phyloP scores from a whole-genome alignment of 148 eudicot species.

The Rhododendron mucronatum region DNA sequence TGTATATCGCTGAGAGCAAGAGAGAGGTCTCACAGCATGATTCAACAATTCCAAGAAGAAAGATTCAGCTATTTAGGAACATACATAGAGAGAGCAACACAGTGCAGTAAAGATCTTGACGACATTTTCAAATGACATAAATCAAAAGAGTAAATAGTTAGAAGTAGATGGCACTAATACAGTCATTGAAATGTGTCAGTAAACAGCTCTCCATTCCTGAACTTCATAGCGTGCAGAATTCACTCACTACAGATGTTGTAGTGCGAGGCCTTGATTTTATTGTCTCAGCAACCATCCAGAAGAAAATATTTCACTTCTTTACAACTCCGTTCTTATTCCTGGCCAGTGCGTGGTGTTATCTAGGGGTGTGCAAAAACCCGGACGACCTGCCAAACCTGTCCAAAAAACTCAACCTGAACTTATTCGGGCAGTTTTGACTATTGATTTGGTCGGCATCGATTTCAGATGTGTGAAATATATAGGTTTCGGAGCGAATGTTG shows the following conservation, averaged over 20 bases:
- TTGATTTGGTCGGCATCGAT: too few relatives aligned
- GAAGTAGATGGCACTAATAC: background rate
- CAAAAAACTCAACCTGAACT: too few relatives aligned
- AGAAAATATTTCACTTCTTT: background rate
- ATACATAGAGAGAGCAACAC: background rate
- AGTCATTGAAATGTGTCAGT: background rate
- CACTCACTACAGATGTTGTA: background rate
- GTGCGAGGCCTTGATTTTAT: background rate
- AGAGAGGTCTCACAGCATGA: background rate
- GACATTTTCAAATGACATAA: background rate
- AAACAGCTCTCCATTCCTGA: background rate
- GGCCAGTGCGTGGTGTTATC: background rate
- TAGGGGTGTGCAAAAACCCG: too few relatives aligned
- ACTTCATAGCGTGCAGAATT: background rate
- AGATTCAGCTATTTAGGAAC: background rate
- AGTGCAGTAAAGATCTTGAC: background rate
- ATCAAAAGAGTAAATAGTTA: background rate
- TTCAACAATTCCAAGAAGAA: slow-evolving; percentile 2
- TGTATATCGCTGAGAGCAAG: background rate
- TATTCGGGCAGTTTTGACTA: too few relatives aligned
- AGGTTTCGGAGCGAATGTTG: too few relatives aligned
- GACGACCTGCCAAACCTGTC: too few relatives aligned
- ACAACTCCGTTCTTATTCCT: background rate
- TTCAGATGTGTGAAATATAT: too few relatives aligned
- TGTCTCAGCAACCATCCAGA: background rate